Percentiles rank a stretch among this genome's conserved stretches.
phyloP scores from a whole-genome alignment of 768 basidiomycete species.

The Russula abietina region DNA sequence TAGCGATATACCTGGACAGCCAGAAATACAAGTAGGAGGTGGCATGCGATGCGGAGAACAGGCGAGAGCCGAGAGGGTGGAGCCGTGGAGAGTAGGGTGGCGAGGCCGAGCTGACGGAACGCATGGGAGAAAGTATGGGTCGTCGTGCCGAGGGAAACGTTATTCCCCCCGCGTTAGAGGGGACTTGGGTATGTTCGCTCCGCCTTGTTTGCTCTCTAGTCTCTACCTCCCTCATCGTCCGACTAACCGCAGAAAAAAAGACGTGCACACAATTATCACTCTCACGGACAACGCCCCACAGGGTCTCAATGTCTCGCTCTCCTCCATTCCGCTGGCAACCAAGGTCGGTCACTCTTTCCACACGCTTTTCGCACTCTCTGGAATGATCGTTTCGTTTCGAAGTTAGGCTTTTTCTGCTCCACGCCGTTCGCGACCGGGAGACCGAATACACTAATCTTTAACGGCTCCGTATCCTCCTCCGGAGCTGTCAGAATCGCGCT shows the following conservation, averaged over 20 bases:
- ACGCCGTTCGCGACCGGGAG: conserved; percentile 77
- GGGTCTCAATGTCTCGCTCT: too few relatives aligned
- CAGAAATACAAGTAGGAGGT: conserved; percentile 63
- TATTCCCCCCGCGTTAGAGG: conserved; percentile 38
- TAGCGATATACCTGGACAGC: too few relatives aligned
- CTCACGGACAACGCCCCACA: too few relatives aligned
- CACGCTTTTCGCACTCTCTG: background rate
- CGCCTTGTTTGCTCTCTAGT: background rate
- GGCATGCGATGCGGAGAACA: conserved; percentile 53
- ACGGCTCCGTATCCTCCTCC: conserved; percentile 46
- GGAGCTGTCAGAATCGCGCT: conserved; percentile 67
- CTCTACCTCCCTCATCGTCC: background rate
- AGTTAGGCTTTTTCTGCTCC: conserved; percentile 67
- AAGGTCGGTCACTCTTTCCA: conserved; percentile 40
- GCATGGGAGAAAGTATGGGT: conserved; percentile 49
- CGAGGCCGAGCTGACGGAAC: conserved; percentile 17
- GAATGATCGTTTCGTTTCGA: conserved; percentile 5
- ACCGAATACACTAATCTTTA: conserved; percentile 61
- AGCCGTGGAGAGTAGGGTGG: conserved; percentile 1
- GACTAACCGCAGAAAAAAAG: conserved; percentile 23
- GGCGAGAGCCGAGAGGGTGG: too few relatives aligned
- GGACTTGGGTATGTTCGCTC: conserved; percentile 33
- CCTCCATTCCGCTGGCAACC: conserved; percentile 39
- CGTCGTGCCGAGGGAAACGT: conserved; percentile 25
- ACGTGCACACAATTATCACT: too few relatives aligned